phyloP scores from a whole-genome alignment of 495 filamentous ascomycete species.

The Xylaria bambusicola region DNA sequence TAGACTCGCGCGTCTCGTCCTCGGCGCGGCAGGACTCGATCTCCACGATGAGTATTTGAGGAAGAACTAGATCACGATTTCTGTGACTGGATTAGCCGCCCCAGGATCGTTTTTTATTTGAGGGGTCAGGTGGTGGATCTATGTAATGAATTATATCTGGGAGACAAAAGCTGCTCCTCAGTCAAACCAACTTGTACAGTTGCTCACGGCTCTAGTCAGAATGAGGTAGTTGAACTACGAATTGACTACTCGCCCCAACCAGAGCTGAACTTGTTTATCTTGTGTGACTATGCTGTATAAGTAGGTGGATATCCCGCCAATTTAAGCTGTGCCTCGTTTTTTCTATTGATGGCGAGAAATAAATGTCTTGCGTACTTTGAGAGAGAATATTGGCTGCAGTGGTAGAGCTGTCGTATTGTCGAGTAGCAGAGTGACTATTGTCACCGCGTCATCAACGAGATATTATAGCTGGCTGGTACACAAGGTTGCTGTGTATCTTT shows the following conservation, averaged over 20 bases:
- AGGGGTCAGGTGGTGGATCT: constrained; percentile 4
- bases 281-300: background rate
- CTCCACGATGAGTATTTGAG: constrained; percentile 11
- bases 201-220: background rate
- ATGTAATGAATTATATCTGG: constrained; percentile 13
- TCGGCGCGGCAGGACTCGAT: constrained; percentile 26
- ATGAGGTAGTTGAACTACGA: constrained; percentile 15
- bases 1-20: constrained; percentile 29
- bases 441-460: too few species aligned
- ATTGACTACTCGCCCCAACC: background rate
- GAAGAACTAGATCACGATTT: constrained; percentile 8
- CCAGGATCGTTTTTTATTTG: constrained; percentile 15
- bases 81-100: constrained; percentile 7
- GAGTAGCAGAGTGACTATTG: too few species aligned
- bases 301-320: background rate
- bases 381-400: too few species aligned
- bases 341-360: background rate
- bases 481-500: too few species aligned
- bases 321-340: background rate
- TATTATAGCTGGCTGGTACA: too few species aligned
- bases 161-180: constrained; percentile 1
- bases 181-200: background rate
- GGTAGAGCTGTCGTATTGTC: too few species aligned
- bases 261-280: background rate
- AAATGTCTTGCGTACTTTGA: too few species aligned